phyloP scores from a whole-genome alignment of 495 filamentous ascomycete genomes.

The Delitschia confertaspora region DNA sequence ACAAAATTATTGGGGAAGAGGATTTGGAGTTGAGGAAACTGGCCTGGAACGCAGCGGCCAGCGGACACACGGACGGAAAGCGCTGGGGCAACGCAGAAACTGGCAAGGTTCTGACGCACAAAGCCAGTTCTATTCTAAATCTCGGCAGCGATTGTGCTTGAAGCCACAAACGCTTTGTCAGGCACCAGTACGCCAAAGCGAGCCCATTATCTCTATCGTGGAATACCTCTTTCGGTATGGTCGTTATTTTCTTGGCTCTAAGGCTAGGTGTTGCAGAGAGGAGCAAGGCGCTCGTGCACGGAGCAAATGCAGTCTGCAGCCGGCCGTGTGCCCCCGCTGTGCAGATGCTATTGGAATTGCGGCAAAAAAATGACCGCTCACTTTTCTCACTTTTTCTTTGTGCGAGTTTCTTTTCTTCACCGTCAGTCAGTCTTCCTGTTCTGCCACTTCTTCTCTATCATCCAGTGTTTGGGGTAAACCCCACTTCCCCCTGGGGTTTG shows the following conservation, averaged over 20 bases:
- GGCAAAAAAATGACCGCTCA: no score
- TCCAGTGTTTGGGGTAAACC: no score
- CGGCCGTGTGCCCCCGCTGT: no score
- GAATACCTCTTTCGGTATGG: not conserved
- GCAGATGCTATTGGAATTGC: no score
- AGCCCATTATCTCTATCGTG: constrained; percentile 2
- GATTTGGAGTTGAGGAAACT: not conserved
- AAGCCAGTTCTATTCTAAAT: constrained; percentile 1
- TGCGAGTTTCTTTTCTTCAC: no score
- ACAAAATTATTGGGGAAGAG: no score
- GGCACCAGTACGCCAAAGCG: constrained; percentile 6
- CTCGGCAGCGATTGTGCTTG: not conserved
- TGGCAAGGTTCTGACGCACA: constrained; percentile 17
- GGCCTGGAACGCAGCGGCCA: constrained; percentile 12
- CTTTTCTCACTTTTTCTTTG: no score
- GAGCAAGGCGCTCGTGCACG: not conserved
- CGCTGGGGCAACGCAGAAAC: not conserved
- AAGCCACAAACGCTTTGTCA: constrained; percentile 12
- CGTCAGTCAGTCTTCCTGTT: no score
- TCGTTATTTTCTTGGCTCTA: not conserved
- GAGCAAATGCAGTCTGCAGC: no score
- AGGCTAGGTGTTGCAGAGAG: not conserved
- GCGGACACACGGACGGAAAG: constrained; percentile 1
- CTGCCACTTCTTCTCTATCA: no score
- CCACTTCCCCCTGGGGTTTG: no score